These are phyloP conservation scores for Yarrowia deformans DNA, from an alignment of 805 yeast species.

Conservation along the genomic window DNA sequence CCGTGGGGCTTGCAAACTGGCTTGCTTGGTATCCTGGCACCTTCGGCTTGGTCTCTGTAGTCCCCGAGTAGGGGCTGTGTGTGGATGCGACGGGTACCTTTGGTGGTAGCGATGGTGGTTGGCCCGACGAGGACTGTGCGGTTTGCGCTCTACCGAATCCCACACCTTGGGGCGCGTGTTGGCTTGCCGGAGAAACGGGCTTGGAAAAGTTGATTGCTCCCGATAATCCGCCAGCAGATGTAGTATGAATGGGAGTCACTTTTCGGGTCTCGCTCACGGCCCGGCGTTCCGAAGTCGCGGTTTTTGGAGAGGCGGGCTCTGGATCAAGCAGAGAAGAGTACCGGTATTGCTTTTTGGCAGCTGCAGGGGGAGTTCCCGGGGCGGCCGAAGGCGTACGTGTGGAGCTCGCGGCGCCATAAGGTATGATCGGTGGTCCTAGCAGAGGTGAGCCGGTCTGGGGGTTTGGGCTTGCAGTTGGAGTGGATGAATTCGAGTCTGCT, in stretches of 20 bases:
- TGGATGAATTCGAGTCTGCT: slow-evolving; percentile 1
- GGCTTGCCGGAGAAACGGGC: slow-evolving; percentile 26
- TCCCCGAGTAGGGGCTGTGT: not conserved
- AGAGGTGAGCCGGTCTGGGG: slow-evolving; percentile 30
- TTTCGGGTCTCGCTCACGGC: slow-evolving; percentile 26
- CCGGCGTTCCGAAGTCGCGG: slow-evolving; percentile 6
- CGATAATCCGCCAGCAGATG: slow-evolving; percentile 28
- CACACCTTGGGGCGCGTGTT: not conserved
- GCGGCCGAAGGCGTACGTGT: not conserved
- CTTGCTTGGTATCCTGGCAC: slow-evolving; percentile 11
- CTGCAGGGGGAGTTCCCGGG: slow-evolving; percentile 2
- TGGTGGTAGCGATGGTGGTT: slow-evolving; percentile 15
- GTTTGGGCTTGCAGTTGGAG: slow-evolving; percentile 9
- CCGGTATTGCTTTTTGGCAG: slow-evolving; percentile 22
- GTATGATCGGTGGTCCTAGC: slow-evolving; percentile 27
- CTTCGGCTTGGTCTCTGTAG: not conserved
- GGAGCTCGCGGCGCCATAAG: slow-evolving; percentile 11
- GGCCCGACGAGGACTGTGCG: not conserved
- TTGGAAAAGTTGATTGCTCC: slow-evolving; percentile 33
- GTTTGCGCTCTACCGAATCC: slow-evolving; percentile 18
- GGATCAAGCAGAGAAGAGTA: slow-evolving; percentile 35
- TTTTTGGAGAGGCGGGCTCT: slow-evolving; percentile 12
- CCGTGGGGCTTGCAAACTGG: slow-evolving; percentile 11
- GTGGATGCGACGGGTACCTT: slow-evolving; percentile 3
- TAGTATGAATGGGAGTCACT: slow-evolving; percentile 22